A percentile compares a stretch with the other conserved stretches of the same genome.
Evolutionary conservation across 169 alveolate genomes (phyloP).

Genomic region (Cardiosporidium cionae): DNA sequence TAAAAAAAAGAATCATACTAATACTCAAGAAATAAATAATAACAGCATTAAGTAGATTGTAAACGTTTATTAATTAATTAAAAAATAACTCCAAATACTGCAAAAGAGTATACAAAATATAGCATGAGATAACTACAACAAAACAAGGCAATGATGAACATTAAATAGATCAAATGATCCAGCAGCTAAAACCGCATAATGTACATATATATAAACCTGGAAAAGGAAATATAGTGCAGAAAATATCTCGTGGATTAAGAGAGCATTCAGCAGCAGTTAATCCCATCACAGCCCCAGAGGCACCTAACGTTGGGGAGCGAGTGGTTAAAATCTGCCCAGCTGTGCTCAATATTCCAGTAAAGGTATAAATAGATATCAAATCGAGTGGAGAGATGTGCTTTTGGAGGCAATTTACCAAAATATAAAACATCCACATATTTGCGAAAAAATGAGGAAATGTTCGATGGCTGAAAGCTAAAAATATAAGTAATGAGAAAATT

Average conservation of each 20-base stretch:
- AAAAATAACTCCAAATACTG: too few species aligned
- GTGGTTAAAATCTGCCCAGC: neutral
- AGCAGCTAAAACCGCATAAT: too few species aligned
- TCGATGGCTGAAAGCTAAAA: neutral
- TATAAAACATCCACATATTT: neutral
- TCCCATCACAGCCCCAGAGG: neutral
- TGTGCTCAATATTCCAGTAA: neutral
- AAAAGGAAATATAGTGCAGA: neutral
- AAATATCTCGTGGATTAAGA: neutral
- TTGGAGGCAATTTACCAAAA: neutral
- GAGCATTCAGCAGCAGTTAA: neutral
- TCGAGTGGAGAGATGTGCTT: neutral
- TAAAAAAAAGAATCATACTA: too few species aligned
- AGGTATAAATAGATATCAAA: neutral
- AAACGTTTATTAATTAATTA: too few species aligned
- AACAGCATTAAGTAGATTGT: too few species aligned
- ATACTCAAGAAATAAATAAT: too few species aligned
- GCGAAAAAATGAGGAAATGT: neutral
- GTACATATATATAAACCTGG: neutral
- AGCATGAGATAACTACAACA: too few species aligned
- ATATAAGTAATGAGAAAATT: too few species aligned
- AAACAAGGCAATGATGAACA: too few species aligned
- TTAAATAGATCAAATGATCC: too few species aligned
- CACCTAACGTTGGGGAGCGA: neutral
- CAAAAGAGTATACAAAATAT: too few species aligned